Percentiles rank a stretch among this genome's conserved stretches.
Evolutionary conservation across 2,329 filamentous ascomycete species (phyloP).

Genomic region (Fusarium sp.): DNA sequence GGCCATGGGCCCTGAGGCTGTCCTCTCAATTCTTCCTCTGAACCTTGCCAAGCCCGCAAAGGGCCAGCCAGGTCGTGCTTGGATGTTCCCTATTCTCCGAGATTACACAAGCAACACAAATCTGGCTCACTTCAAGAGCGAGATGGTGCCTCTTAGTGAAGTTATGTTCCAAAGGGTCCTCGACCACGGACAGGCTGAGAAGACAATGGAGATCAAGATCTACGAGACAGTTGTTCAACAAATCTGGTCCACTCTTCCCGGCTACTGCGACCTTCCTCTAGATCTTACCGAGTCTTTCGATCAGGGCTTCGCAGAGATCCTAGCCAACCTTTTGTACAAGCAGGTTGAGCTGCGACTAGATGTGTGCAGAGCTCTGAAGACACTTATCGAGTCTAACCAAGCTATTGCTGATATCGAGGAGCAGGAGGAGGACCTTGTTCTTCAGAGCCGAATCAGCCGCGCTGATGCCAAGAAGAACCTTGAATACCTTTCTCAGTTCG

Average conservation of each 20-base stretch:
- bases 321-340: conserved; percentile 92
- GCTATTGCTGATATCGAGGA: conserved; percentile 77
- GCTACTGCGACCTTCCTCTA: conserved; percentile 92
- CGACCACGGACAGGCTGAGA: conserved; percentile 83
- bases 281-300: conserved; percentile 84
- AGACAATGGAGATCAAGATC: conserved; percentile 97
- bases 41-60: conserved; percentile 84
- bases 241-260: conserved; percentile 92
- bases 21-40: conserved; percentile 84
- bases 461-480: conserved; percentile 82
- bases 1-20: conserved; percentile 88
- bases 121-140: conserved; percentile 83
- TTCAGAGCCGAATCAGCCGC: conserved; percentile 83
- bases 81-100: conserved; percentile 91
- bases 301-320: conserved; percentile 86
- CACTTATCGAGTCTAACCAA: conserved; percentile 91
- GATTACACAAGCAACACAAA: conserved; percentile 92
- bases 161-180: conserved; percentile 89
- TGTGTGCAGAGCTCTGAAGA: conserved; percentile 87
- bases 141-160: conserved; percentile 91
- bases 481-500: conserved; percentile 80
- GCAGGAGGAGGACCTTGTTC: conserved; percentile 76
- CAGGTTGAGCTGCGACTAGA: conserved; percentile 89
- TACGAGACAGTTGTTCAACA: conserved; percentile 97
- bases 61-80: conserved; percentile 87